Percentiles rank a stretch among this genome's conserved stretches.
Evolutionary conservation across 1,284 basidiomycete genomes (phyloP).

Genomic region (Trichosporon sp.): DNA sequence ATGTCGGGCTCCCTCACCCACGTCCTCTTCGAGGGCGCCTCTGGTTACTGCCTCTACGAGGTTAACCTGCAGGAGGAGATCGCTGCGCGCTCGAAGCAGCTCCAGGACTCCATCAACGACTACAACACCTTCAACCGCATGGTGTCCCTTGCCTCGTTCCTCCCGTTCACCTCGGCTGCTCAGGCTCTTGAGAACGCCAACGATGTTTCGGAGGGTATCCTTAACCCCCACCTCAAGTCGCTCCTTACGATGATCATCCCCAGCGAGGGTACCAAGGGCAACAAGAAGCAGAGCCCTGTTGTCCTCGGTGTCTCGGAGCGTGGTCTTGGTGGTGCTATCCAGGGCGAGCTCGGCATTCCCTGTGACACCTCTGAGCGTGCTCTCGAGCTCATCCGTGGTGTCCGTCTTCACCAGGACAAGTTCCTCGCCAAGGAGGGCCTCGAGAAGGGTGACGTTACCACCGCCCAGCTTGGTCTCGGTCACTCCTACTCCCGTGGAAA

Average conservation of each 20-base stretch:
- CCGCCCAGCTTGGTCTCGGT: conserved; percentile 93
- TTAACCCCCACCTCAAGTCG: conserved; percentile 81
- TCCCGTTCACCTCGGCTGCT: conserved; percentile 90
- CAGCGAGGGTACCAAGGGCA: conserved; percentile 53
- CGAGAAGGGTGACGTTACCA: conserved; percentile 79
- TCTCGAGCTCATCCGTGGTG: conserved; percentile 85
- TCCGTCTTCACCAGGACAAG: conserved; percentile 87
- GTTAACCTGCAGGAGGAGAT: conserved; percentile 86
- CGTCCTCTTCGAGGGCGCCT: conserved; percentile 89
- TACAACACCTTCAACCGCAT: conserved; percentile 90
- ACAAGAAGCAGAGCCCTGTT: conserved; percentile 67
- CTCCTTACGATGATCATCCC: conserved; percentile 85
- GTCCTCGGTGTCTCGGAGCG: conserved; percentile 80
- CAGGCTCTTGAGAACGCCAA: conserved; percentile 96
- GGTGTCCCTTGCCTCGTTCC: conserved; percentile 86
- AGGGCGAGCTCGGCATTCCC: conserved; percentile 67
- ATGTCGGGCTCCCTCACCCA: conserved; percentile 61
- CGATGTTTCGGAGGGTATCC: conserved; percentile 92
- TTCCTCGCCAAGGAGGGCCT: conserved; percentile 64
- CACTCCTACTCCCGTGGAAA: conserved; percentile 98
- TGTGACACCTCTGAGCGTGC: conserved; percentile 85
- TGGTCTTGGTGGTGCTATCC: conserved; percentile 75
- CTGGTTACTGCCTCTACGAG: conserved; percentile 92
- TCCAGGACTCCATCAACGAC: conserved; percentile 83
- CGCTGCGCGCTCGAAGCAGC: conserved; percentile 71